phyloP scores from a whole-genome alignment of 768 basidiomycete species.

The Chalciporus piperatus region DNA sequence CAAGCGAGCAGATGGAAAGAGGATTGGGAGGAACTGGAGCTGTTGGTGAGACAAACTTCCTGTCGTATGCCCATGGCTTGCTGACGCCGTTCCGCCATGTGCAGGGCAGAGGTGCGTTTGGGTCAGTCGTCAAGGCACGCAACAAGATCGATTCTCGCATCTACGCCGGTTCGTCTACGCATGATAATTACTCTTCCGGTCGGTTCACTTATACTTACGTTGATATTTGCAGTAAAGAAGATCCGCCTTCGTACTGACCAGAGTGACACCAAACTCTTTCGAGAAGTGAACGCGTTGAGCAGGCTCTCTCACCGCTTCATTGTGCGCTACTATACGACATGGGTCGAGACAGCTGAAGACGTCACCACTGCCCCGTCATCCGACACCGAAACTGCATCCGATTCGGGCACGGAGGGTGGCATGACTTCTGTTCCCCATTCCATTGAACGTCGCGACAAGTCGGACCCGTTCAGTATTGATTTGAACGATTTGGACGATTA shows the following conservation, averaged over 20 bases:
- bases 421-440: slow-evolving; percentile 56
- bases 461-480: slow-evolving; percentile 64
- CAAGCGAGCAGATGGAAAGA: slow-evolving; percentile 83
- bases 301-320: slow-evolving; percentile 85
- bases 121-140: slow-evolving; percentile 91
- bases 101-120: slow-evolving; percentile 87
- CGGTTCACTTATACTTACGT: background rate
- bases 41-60: slow-evolving; percentile 47
- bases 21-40: slow-evolving; percentile 92
- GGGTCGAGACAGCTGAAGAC: slow-evolving; percentile 73
- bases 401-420: slow-evolving; percentile 42
- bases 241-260: slow-evolving; percentile 75
- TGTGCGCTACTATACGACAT: slow-evolving; percentile 88
- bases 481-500: slow-evolving; percentile 61
- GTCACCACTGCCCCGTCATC: slow-evolving; percentile 47
- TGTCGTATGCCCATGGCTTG: background rate
- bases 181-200: background rate
- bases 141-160: slow-evolving; percentile 85
- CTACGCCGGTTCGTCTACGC: slow-evolving; percentile 60
- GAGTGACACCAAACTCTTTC: slow-evolving; percentile 83
- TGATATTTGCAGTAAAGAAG: slow-evolving; percentile 67
- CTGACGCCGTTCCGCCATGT: background rate
- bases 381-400: slow-evolving; percentile 39
- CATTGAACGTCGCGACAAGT: slow-evolving; percentile 39
- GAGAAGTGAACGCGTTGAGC: slow-evolving; percentile 89